Evolutionary conservation across 805 yeast genomes (phyloP), one percentile per base, ranked within the genome.

Genomic region (Barnettozyma pratensis): DNA sequence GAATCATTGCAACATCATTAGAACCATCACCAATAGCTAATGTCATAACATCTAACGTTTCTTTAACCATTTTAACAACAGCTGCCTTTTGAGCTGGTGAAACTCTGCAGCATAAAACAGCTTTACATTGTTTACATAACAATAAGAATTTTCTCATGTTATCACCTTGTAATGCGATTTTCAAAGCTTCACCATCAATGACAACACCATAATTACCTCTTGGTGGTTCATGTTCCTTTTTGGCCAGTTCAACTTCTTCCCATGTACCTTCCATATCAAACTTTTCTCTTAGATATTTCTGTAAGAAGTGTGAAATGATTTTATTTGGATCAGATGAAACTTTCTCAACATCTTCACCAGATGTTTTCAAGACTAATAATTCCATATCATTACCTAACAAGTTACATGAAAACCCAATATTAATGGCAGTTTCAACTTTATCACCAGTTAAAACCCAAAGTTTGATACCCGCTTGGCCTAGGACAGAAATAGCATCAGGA

Each of bases 1-100:
- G 96, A 56, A 87, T 87, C 96, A 87, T 87, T 10, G 95, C 91
- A 53, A 87, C 96, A 69, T 87, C 96, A 63, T 87, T 87, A 25
- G 94, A 82, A 47, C 96, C 96, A 67, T 87, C 96, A 56, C 96
- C 96, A 62, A 87, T 85, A 7, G 94, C 92, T 49, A 87, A 68
- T 1, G 95, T 87, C 91, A 87, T 87, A 30, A 87, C 96, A 54
- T 80, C 81, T 42, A 87, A 70, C 14, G 81, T 75, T 30, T 81
- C 79, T 61, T 84, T 86, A n/a, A 87, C 94, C 54, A 87, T 66
- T 55, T 78, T 81, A 30, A 86, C 92, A 48, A 87, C 92, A n/a
- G 82, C 79, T 12, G 94, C 94, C 61, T 87, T 87, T 62, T 87
- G 96, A 38, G 92, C 81, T 5, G 96, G 96, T 1, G 94, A 86